A percentile compares a stretch with the other conserved stretches of the same genome.
Conservation (phyloP, 306 rosid genomes). For the Cucurbita argyrosperma region DNA sequence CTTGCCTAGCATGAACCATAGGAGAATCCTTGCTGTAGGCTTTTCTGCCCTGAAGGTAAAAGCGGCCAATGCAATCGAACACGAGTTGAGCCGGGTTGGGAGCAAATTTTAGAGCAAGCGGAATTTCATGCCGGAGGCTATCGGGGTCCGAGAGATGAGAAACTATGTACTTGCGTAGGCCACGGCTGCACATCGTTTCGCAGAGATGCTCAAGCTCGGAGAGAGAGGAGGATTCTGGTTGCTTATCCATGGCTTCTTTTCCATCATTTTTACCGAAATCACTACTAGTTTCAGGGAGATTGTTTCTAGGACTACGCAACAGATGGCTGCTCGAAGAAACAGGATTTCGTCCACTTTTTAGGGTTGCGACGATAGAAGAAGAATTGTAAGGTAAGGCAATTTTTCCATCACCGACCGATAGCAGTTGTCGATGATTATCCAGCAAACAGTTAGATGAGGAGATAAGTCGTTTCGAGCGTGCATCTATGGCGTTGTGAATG, state of each 20-base stretch:
- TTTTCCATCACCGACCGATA: no score
- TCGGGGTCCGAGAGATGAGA: slow-evolving; percentile 9
- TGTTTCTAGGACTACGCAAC: neutral
- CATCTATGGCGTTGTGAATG: slow-evolving; percentile 24
- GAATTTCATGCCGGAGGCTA: slow-evolving; percentile 22
- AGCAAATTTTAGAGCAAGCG: slow-evolving; percentile 28
- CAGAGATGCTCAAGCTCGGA: slow-evolving; percentile 25
- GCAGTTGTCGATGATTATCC: no score
- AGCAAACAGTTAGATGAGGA: neutral
- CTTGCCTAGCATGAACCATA: slow-evolving; percentile 29
- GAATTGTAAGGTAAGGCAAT: neutral
- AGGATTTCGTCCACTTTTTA: neutral
- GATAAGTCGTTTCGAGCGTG: slow-evolving; percentile 13
- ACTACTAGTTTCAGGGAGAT: neutral
- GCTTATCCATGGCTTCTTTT: neutral
- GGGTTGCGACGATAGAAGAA: neutral
- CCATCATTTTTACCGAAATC: neutral
- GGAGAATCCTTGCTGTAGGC: slow-evolving; percentile 27
- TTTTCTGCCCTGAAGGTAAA: slow-evolving; percentile 44
- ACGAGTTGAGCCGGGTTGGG: slow-evolving; percentile 33
- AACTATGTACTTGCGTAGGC: slow-evolving; percentile 30
- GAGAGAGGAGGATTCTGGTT: neutral
- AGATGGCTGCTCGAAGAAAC: neutral
- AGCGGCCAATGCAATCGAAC: slow-evolving; percentile 44
- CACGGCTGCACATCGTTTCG: slow-evolving; percentile 33